Base-by-base conservation (phyloP, 805 yeast genomes). In the Candida lessepsii region DNA sequence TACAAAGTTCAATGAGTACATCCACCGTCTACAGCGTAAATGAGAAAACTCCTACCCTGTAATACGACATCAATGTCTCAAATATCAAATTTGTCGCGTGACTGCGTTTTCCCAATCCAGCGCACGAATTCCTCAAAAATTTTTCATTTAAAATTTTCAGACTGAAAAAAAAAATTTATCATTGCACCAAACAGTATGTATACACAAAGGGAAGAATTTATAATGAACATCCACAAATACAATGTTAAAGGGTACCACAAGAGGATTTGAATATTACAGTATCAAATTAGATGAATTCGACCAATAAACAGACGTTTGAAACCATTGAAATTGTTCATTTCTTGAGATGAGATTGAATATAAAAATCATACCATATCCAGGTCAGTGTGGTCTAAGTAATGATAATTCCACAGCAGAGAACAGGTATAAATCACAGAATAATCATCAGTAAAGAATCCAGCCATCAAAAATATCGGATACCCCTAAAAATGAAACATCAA, bases 161-260 rank as follows among this genome's bases (percentile, higher is more conserved):
- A 13, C 19, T 32, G 35, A 32, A 32, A 32, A 29, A 29, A 29
- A 32, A 32, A 32, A 32, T 32, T 32, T 32, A 32, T 32, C 27
- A 32, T 32, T 32, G 35, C 27, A 32, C 35, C 35, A 32, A 32
- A 21, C 35, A 32, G 35, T 32, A 32, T 32, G 35, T 32, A 32
- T 23, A 32, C 9, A 32, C 8, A 9, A 32, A 32, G 20, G 11
- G 27, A 19, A 32, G 14, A 16, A 21, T 19, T 29, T n/a, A 21
- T 31, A 29, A n/a, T 29, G 6, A 29, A 29, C 20, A 7, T n/a
- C 20, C 6, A 29, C n/a, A 17, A 29, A 16, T 13, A 17, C 5
- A n/a, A 20, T 9, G 23, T 20, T 20, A 7, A 20, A 7, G 23
- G 23, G n/a, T n/a, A n/a, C 23, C 23, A 20, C 23, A 24, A n/a